Evolutionary conservation across 768 basidiomycete genomes (phyloP).

Genomic region (Tricholoma flavovirens): DNA sequence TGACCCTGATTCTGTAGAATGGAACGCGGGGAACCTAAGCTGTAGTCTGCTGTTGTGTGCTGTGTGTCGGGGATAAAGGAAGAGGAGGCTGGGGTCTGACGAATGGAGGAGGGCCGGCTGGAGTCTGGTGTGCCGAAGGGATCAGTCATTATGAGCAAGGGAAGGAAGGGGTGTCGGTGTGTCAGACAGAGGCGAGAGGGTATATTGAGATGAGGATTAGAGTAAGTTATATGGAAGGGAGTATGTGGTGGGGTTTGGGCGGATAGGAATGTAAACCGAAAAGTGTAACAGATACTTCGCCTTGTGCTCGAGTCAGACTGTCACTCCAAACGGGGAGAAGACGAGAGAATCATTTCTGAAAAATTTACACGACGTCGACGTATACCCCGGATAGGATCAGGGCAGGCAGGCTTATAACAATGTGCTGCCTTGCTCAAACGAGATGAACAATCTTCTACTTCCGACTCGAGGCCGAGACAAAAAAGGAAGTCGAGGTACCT

Average conservation of each 20-base stretch:
- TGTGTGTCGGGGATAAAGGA: constrained; percentile 11
- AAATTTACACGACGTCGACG: neutral
- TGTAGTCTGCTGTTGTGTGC: neutral
- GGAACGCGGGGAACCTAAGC: constrained; percentile 2
- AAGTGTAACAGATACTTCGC: neutral
- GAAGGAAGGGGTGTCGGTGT: neutral
- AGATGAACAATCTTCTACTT: neutral
- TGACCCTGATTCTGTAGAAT: constrained; percentile 11
- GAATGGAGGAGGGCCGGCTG: constrained; percentile 29
- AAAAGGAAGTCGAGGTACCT: neutral
- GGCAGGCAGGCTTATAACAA: no score
- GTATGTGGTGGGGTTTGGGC: neutral
- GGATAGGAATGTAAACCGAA: neutral
- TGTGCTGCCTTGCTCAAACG: no score
- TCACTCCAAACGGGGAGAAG: no score
- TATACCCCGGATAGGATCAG: no score
- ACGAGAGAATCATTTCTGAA: neutral
- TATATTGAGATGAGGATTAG: neutral
- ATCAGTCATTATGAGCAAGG: constrained; percentile 13
- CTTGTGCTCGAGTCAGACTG: no score
- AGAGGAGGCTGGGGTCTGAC: constrained; percentile 15
- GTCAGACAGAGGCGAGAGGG: neutral
- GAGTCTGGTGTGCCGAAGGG: constrained; percentile 33
- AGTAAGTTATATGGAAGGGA: neutral
- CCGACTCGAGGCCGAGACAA: neutral